Evolutionary conservation across 2,329 filamentous ascomycete species (phyloP).

Genomic region (Trichoderma sp.): DNA sequence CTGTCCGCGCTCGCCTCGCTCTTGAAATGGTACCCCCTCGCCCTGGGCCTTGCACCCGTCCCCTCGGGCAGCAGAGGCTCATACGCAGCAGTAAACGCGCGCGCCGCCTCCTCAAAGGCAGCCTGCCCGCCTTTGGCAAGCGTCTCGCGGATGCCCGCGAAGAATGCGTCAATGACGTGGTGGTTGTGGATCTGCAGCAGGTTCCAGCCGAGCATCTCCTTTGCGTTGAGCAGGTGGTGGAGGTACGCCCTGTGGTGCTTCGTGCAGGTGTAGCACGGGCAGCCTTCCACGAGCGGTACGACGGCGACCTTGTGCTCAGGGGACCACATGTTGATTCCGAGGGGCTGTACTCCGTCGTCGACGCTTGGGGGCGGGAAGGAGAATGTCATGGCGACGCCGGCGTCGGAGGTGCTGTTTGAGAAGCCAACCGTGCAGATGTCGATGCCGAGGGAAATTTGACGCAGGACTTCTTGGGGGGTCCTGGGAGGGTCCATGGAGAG

Average conservation of each 20-base stretch:
- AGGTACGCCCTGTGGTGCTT: constrained; percentile 85
- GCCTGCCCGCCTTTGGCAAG: constrained; percentile 56
- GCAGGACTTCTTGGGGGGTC: constrained; percentile 76
- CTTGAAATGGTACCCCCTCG: constrained; percentile 82
- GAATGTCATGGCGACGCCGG: constrained; percentile 82
- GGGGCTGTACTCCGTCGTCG: constrained; percentile 42
- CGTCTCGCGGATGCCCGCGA: constrained; percentile 66
- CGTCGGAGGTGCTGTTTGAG: constrained; percentile 72
- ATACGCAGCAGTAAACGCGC: constrained; percentile 58
- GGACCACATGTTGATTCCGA: constrained; percentile 81
- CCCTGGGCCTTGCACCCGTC: constrained; percentile 75
- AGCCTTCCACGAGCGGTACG: constrained; percentile 62
- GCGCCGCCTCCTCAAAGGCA: constrained; percentile 59
- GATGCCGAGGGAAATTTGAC: constrained; percentile 73
- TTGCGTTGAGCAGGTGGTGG: constrained; percentile 82
- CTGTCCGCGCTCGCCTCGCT: constrained; percentile 65
- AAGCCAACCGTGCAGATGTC: constrained; percentile 82
- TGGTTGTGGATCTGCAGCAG: constrained; percentile 93
- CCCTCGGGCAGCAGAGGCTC: constrained; percentile 70
- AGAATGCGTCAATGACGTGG: constrained; percentile 71
- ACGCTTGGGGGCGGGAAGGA: constrained; percentile 59
- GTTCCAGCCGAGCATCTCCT: constrained; percentile 96
- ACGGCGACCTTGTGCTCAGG: constrained; percentile 62
- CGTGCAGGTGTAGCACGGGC: constrained; percentile 80
- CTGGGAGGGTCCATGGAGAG: constrained; percentile 71